Evolutionary conservation across 1,139 yeast genomes (phyloP), one percentile per base, ranked within the genome.

Genomic region (Meyerozyma smithsonii): DNA sequence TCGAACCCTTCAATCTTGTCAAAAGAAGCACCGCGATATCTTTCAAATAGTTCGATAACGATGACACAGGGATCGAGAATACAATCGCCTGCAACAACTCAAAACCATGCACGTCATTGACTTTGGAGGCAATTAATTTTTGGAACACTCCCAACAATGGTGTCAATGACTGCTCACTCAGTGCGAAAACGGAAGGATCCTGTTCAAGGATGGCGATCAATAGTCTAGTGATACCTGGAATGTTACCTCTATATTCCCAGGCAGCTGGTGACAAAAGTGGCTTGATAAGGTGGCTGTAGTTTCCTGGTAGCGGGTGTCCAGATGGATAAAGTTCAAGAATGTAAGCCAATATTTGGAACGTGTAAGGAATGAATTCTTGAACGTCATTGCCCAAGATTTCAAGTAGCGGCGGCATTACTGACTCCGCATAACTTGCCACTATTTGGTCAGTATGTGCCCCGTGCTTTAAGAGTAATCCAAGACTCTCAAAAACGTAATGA

Each of bases 121-220:
- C 75, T 52, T 84, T 85, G 0, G 97, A 87, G 1, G 97, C 81
- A 40, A 92, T 79, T 46, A 94, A 70, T 57, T 90, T 89, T 65
- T 94, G 98, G 70, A 88, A 94, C n/a, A 94, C 95, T 36, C 99
- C 99, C 39, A 94, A 69, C 30, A 94, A 75, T 4, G 97, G 96
- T 26, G 84, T 77, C 40, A 90, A 61, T 23, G 69, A 55, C 35
- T 66, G 70, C n/a, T 55, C 56, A 34, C 39, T 48, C 38, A 67
- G 66, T 6, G 68, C 59, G 47, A 81, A 83, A 0, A 71, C 64
- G 1, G 59, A 44, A 2, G 83, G 74, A 42, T 88, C 89, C 38
- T 76, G 81, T 35, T 69, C 68, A 33, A 92, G 69, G 24, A 92
- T 81, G 4, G 90, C 81, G 42, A 81, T 76, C 40, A 94, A 65